Conservation (phyloP, 2,329 filamentous ascomycete genomes). For the Ophiostoma ulmi region DNA sequence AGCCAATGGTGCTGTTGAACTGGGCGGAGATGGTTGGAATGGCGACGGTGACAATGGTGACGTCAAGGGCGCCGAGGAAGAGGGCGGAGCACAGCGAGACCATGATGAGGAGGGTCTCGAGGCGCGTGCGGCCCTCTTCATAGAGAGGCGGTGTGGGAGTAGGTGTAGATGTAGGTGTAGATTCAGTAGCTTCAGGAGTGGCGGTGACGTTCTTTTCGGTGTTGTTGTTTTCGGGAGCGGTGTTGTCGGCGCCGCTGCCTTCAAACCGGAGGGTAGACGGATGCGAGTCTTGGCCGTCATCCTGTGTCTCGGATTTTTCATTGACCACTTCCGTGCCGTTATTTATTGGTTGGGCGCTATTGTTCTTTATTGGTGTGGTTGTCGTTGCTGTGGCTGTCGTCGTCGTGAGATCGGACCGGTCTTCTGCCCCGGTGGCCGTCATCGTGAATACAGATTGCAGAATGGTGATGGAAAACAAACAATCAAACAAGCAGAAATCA, state of each 20-base stretch:
- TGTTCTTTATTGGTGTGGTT: background rate
- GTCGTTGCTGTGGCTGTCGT: background rate
- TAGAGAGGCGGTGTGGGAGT: background rate
- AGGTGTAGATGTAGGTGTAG: background rate
- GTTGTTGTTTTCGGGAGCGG: background rate
- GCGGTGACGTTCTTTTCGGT: background rate
- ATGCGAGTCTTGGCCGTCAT: background rate
- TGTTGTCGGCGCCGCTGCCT: background rate
- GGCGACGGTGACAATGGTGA: slow-evolving; percentile 57
- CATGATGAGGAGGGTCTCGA: slow-evolving; percentile 37
- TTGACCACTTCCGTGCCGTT: background rate
- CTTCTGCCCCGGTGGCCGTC: background rate
- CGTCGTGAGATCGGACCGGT: background rate
- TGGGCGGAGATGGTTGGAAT: slow-evolving; percentile 56
- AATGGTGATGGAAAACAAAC: background rate
- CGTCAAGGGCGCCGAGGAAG: slow-evolving; percentile 45
- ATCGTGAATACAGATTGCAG: background rate
- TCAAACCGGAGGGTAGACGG: background rate
- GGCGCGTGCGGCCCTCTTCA: slow-evolving; percentile 31
- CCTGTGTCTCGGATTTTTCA: background rate
- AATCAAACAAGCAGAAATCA: background rate
- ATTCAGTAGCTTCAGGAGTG: background rate
- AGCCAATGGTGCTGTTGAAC: slow-evolving; percentile 59
- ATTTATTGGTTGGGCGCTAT: background rate
- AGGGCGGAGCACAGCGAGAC: slow-evolving; percentile 38